Evolutionary conservation across 805 yeast species (phyloP), one percentile per base, ranked within the genome.

Genomic region (Gaillardinia entomophila): DNA sequence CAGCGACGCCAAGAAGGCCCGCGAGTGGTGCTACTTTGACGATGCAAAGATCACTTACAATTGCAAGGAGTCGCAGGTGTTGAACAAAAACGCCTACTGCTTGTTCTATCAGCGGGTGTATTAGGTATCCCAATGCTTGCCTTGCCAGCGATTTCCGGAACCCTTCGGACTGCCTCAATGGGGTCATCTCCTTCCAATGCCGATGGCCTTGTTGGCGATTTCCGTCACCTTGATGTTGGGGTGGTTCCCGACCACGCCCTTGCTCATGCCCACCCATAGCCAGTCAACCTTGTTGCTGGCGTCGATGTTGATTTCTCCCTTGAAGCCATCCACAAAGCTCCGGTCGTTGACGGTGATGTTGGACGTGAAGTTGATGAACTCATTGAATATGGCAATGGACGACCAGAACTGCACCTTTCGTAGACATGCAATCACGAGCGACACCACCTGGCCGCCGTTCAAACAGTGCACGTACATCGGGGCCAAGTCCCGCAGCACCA

Each of bases 381-480:
- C 98, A 41, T 81, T 85, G 46, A 84, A 77, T 11, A 90, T 88
- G 1, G 96, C 80, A 3, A 87, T 85, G 5, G 84, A 73, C 7
- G 92, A 80, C 98, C 98, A 92, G 45, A 82, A 77, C 16, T 86
- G 82, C 13, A 84, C 60, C 44, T 84, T 84, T 23, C 98, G 60
- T 24, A 88, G 60, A 52, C 97, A 88, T 3, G 96, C 97, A 16
- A 90, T 73, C 1, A 86, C 77, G 28, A 92, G 62, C 16, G 90
- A 76, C 0, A 95, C 85, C 2, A 85, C 82, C 42, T 86, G 88
- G 7, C 95, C 88, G 0, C 97, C 97, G 50, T 87, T 89, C 16
- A 79, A 61, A 55, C 97, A 90, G 56, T 90, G 96, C 4, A 90
- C 54, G 51, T 83, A 89, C 2, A 82, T 63, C 1, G 97, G 96